Conservation (phyloP, 306 rosid genomes). For the Vigna trinervia region DNA sequence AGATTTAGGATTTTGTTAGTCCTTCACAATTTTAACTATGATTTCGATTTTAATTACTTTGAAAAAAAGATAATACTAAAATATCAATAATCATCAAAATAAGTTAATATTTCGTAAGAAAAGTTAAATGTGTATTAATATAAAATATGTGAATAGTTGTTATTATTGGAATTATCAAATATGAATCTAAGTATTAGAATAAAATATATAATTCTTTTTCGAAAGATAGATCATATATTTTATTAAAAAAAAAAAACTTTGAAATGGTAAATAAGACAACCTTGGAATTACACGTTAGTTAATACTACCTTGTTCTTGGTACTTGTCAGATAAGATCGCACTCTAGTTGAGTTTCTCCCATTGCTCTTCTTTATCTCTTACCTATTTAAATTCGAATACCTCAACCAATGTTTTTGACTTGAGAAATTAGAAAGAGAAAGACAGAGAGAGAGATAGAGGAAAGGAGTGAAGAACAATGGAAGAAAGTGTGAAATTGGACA, state of each 20-base stretch:
- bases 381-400: neutral
- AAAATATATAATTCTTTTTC: no score
- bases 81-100: no score
- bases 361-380: neutral
- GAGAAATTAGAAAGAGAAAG: neutral
- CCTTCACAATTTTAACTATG: no score
- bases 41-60: no score
- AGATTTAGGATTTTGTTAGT: no score
- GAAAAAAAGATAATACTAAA: no score
- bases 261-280: neutral
- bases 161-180: no score
- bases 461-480: constrained; percentile 53
- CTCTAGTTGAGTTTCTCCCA: neutral
- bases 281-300: neutral
- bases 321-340: neutral
- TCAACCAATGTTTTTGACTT: neutral
- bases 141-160: no score
- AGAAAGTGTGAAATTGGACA: constrained; percentile 53
- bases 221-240: no score
- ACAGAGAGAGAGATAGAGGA: neutral
- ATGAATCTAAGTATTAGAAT: no score
- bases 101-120: no score
- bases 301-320: neutral
- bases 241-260: neutral
- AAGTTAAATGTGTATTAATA: no score